Base-by-base conservation (phyloP, 345 rosid species). In the Brassica nigra region DNA sequence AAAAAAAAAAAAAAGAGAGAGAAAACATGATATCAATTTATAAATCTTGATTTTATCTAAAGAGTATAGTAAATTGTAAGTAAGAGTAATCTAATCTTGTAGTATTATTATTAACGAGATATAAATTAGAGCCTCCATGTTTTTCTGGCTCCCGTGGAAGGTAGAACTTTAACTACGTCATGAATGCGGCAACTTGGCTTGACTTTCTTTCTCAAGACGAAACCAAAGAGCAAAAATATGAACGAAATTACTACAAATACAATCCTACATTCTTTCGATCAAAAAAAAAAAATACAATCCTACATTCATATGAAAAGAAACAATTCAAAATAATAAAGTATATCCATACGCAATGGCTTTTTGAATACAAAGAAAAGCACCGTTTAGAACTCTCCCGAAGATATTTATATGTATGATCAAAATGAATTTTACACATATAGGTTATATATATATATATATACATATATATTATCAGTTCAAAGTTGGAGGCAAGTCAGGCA, bases 131-230 rank as follows among this genome's bases (percentile, higher is more conserved):
- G 34, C 15, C 15, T 44, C 42, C 3, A 47, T 71, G 3, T 71
- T 2, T 59, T 68, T 68, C 37, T 31, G 33, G 54, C 9, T 67
- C 63, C 55, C 62, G 55, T 66, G 69, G 78, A 59, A 42, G 74
- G 63, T 66, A 55, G 73, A 78, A 39, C 31, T 66, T 78, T 71
- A 31, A 66, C 14, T 47, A 36, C 59, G 70, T 80, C 66, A 74
- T 68, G 65, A 55, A 61, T 80, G 78, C 71, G 63, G 75, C 79
- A 68, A 74, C 75, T 80, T 80, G 65, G 34, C 70, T 58, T 74
- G 65, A 62, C 70, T 66, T 79, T 23, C 66, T 18, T 68, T 66
- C 78, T 73, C 55, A 44, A 59, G 6, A 74, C 71, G 66, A 68
- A 68, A 74, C 83, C 55, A 73, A 68, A 18, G 36, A 71, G 67